Evolutionary conservation across 805 yeast species (phyloP), one percentile per base, ranked within the genome.

Genomic region (Huiozyma sinensis): DNA sequence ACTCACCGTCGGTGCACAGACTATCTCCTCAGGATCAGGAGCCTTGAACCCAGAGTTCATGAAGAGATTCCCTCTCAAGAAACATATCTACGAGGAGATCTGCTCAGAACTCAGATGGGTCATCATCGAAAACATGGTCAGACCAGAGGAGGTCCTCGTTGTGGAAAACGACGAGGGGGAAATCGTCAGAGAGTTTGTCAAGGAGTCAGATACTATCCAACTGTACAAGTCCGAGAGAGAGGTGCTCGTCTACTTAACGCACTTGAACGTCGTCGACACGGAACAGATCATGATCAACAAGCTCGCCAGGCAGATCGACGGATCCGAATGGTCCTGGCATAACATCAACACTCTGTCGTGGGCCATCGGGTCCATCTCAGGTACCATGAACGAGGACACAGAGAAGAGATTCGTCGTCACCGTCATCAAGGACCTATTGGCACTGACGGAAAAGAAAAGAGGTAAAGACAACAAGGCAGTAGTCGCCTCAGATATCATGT

Each of bases 101-200:
- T 73, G 92, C 53, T 81, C 96, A 4, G 80, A 80, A 58, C 72
- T 92, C 56, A 79, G 99, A 66, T 70, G 83, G 48, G 95, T 94
- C n/a, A 82, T 92, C 60, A 92, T 92, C 57, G 97, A 89, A 66
- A 84, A 84, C 57, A 92, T 92, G 98, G 98, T 86, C 1, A 80
- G 95, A 63, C 99, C 99, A 3, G 98, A 92, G 65, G 99, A 92
- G 68, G 98, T 92, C 44, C 73, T 92, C 45, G 78, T 92, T 68
- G 97, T 89, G 41, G 97, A 92, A 65, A 90, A 90, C 62, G 99
- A 92, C 66, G 99, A 92, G 68, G 98, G 98, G 55, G 98, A 92
- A 68, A 90, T 92, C 63, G 98, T 92, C 38, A 79, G 99, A 59
- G 97, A 90, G 60, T 89, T 90, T 51, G 96, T 90, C 45, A 87